These are phyloP conservation scores for Ajuga chamaepitys DNA, from an alignment of 257 asterid genomes.

Conservation along the genomic window DNA sequence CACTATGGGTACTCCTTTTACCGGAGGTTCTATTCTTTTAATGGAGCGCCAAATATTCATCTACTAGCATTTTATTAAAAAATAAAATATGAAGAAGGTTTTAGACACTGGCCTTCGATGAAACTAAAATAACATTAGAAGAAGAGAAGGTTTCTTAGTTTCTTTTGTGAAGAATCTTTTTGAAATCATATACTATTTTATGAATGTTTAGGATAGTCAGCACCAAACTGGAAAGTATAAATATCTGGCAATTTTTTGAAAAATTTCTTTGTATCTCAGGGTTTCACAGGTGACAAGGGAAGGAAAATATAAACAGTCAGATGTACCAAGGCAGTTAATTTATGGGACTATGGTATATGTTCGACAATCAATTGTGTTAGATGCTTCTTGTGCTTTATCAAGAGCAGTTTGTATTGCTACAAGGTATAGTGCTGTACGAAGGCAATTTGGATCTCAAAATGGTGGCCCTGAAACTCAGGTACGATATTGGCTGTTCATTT, in stretches of 20 bases:
- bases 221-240: neutral
- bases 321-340: slow-evolving; percentile 81
- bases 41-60: neutral
- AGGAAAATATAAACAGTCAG: slow-evolving; percentile 71
- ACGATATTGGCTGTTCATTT: slow-evolving; percentile 6
- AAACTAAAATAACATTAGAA: neutral
- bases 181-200: neutral
- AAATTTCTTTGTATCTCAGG: slow-evolving; percentile 34
- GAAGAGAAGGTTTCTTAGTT: neutral
- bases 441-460: slow-evolving; percentile 89
- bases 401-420: slow-evolving; percentile 94
- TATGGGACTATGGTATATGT: slow-evolving; percentile 98
- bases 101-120: neutral
- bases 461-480: slow-evolving; percentile 98
- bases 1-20: neutral
- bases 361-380: slow-evolving; percentile 74
- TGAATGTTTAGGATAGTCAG: neutral
- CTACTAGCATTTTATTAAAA: neutral
- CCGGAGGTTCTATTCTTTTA: neutral
- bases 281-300: slow-evolving; percentile 89
- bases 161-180: neutral
- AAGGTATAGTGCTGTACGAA: slow-evolving; percentile 91
- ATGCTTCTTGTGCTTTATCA: slow-evolving; percentile 90
- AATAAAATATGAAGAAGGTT: neutral
- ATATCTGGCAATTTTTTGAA: neutral